phyloP scores from a whole-genome alignment of 257 asterid genomes.

The Fraxinus americana region DNA sequence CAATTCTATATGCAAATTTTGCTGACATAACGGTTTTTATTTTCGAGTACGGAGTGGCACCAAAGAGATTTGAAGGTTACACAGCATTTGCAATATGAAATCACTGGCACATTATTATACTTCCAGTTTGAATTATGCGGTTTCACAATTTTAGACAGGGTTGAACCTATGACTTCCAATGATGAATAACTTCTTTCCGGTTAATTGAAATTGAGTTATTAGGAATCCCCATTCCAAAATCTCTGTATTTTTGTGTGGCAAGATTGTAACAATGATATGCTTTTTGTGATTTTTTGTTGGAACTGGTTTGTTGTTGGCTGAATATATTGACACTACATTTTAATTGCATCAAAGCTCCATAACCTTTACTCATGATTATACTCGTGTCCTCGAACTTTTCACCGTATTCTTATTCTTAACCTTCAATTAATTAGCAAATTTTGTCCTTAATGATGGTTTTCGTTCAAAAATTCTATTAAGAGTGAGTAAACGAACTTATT shows the following conservation, averaged over 20 bases:
- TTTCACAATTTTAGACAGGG: not conserved
- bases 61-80: not conserved
- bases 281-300: constrained; percentile 8
- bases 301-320: not conserved
- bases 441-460: too few relatives aligned
- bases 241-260: constrained; percentile 14
- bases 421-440: too few relatives aligned
- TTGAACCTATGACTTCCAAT: not conserved
- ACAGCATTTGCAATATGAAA: not conserved
- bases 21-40: not conserved
- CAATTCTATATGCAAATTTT: too few relatives aligned
- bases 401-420: too few relatives aligned
- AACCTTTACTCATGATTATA: too few relatives aligned
- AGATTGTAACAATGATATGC: constrained; percentile 4
- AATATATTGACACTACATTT: too few relatives aligned
- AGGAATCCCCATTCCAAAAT: constrained; percentile 2
- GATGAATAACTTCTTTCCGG: constrained; percentile 9
- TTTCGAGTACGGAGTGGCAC: not conserved
- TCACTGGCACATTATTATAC: not conserved
- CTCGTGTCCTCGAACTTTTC: too few relatives aligned
- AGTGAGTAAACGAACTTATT: too few relatives aligned
- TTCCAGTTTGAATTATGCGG: not conserved
- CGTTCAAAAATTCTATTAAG: too few relatives aligned
- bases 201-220: not conserved
- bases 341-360: too few relatives aligned